A percentile compares a stretch with the other conserved stretches of the same genome.
Conservation (phyloP, 2,329 filamentous ascomycete species). For the Magnaporthiopsis incrustans region DNA sequence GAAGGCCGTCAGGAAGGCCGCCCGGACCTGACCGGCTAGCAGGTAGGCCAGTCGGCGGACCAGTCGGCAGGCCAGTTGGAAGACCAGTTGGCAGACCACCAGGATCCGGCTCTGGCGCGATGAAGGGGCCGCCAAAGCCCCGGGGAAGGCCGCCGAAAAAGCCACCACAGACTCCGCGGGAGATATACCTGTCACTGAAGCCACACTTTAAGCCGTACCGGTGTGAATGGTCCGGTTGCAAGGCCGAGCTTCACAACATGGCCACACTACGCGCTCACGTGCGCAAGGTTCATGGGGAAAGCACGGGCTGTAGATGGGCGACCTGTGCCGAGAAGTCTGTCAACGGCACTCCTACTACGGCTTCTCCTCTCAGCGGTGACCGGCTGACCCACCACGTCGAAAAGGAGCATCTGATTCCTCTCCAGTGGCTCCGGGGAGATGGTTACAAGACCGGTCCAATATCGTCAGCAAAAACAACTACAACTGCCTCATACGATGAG, state of each 20-base stretch:
- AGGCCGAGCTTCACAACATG: conserved; percentile 54
- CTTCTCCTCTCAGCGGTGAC: conserved; percentile 8
- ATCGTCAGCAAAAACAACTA: conserved; percentile 13
- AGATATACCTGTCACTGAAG: conserved; percentile 32
- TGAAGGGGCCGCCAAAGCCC: conserved; percentile 21
- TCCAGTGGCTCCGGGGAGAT: conserved; percentile 53
- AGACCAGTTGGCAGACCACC: conserved; percentile 1
- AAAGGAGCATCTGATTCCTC: conserved; percentile 40
- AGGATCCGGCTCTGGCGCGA: background rate
- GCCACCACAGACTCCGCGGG: conserved; percentile 28
- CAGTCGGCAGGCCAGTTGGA: background rate
- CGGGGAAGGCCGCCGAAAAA: conserved; percentile 34
- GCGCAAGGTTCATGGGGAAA: conserved; percentile 35
- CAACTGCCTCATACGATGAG: conserved; percentile 9
- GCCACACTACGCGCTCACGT: conserved; percentile 50
- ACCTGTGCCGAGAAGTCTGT: conserved; percentile 23
- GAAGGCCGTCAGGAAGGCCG: background rate
- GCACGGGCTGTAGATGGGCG: conserved; percentile 29
- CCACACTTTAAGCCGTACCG: conserved; percentile 42
- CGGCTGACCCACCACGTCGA: conserved; percentile 45
- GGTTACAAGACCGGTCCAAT: conserved; percentile 29
- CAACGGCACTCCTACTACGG: conserved; percentile 8
- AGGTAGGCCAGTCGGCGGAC: background rate
- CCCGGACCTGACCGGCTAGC: background rate
- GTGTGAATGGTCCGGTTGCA: conserved; percentile 53